Percentiles rank a stretch among this genome's conserved stretches.
Conservation (phyloP, 2,329 filamentous ascomycete genomes). For the Sclerotinia trifoliorum region DNA sequence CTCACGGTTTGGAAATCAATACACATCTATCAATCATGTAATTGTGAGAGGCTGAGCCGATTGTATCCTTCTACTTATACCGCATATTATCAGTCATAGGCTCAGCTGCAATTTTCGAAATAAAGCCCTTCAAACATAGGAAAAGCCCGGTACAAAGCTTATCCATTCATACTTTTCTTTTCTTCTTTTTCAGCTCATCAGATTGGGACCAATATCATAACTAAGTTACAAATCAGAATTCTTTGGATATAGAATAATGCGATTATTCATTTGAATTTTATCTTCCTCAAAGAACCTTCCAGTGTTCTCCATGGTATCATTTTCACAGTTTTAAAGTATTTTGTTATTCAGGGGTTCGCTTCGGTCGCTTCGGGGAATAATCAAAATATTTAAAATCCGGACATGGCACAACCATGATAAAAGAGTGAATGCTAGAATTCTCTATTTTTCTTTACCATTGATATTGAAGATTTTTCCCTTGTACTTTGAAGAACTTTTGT, state of each 20-base stretch:
- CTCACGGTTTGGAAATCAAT: background rate
- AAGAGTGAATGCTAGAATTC: background rate
- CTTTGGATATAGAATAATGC: background rate
- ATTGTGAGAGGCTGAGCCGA: background rate
- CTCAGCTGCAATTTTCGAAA: background rate
- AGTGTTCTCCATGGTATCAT: background rate
- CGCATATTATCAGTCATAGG: background rate
- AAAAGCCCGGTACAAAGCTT: background rate
- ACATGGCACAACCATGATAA: too few species aligned
- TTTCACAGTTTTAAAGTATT: background rate
- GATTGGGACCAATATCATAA: too few species aligned
- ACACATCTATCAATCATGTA: background rate
- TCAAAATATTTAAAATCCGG: background rate
- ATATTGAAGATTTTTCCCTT: background rate
- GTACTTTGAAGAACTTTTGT: background rate
- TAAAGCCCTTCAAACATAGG: background rate
- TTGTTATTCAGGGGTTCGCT: slow-evolving; percentile 3
- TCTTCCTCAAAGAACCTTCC: background rate
- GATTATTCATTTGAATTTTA: background rate
- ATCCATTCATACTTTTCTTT: background rate
- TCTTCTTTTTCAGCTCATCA: too few species aligned
- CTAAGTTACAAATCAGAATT: background rate
- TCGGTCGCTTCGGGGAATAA: background rate
- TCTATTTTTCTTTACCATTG: too few species aligned
- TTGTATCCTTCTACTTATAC: too few species aligned